Percentiles rank a stretch among this genome's conserved stretches.
Evolutionary conservation across 495 filamentous ascomycete genomes (phyloP).

Genomic region (Lophiostoma macrostomum): DNA sequence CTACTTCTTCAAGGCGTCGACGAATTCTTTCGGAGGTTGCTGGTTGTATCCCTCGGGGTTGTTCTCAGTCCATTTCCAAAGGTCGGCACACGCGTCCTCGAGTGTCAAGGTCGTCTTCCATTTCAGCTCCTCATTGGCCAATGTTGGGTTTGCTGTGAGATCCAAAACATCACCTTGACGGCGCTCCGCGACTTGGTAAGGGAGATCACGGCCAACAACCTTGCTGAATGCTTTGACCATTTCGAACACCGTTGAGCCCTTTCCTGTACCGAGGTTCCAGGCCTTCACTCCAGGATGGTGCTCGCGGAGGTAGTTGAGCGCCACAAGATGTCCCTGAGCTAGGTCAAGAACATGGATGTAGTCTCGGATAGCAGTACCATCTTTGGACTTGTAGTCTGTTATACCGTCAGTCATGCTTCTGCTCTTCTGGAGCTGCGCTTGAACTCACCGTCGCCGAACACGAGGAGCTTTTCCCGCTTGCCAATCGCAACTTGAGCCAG

Average conservation of each 20-base stretch:
- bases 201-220: slow-evolving; percentile 78
- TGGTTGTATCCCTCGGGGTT: slow-evolving; percentile 95
- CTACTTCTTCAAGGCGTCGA: slow-evolving; percentile 47
- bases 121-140: slow-evolving; percentile 80
- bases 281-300: slow-evolving; percentile 89
- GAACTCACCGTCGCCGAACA: slow-evolving; percentile 82
- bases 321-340: slow-evolving; percentile 82
- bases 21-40: slow-evolving; percentile 76
- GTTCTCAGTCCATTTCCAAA: slow-evolving; percentile 94
- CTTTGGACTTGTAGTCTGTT: slow-evolving; percentile 79
- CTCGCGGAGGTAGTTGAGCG: slow-evolving; percentile 85
- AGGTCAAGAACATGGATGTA: slow-evolving; percentile 87
- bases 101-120: slow-evolving; percentile 91
- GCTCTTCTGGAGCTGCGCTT: too few species aligned
- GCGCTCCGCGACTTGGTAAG: slow-evolving; percentile 81
- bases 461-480: slow-evolving; percentile 87
- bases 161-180: slow-evolving; percentile 89
- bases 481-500: slow-evolving; percentile 94
- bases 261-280: slow-evolving; percentile 97
- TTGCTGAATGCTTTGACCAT: slow-evolving; percentile 93
- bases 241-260: slow-evolving; percentile 91
- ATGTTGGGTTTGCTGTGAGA: slow-evolving; percentile 85
- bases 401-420: too few species aligned
- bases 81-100: slow-evolving; percentile 87
- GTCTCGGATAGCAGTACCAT: slow-evolving; percentile 72